Percentiles rank a stretch among this genome's conserved stretches.
These are phyloP conservation scores for Articulospora tetracladia DNA, from an alignment of 495 filamentous ascomycete species.

Conservation along the genomic window DNA sequence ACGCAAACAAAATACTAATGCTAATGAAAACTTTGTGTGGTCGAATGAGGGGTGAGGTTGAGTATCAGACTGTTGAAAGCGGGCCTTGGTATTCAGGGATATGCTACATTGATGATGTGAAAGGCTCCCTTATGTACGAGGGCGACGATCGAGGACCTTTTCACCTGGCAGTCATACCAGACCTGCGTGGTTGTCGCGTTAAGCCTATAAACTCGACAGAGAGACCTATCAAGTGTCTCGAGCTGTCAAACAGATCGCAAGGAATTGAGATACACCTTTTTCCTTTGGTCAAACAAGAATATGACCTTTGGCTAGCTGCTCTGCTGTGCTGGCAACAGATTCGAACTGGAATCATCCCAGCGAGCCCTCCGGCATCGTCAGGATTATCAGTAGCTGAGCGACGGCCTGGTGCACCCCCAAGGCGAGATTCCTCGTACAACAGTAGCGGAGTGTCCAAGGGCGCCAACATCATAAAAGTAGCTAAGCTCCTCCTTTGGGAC, in stretches of 20 bases:
- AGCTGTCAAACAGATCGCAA: conserved; percentile 68
- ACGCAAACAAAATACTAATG: conserved; percentile 59
- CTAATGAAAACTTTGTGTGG: conserved; percentile 68
- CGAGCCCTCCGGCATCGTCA: conserved; percentile 46
- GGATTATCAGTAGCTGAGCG: conserved; percentile 29
- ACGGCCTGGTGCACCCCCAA: neutral
- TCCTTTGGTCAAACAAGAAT: conserved; percentile 69
- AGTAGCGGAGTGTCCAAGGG: conserved; percentile 44
- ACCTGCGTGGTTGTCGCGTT: conserved; percentile 84
- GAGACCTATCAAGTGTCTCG: conserved; percentile 67
- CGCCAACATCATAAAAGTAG: conserved; percentile 92
- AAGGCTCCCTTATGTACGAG: conserved; percentile 61
- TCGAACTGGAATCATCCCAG: conserved; percentile 41
- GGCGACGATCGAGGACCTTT: conserved; percentile 45
- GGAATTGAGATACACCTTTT: conserved; percentile 69
- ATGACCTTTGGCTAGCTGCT: conserved; percentile 90
- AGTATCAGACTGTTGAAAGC: conserved; percentile 53
- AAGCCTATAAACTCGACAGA: conserved; percentile 61
- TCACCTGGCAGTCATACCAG: conserved; percentile 58
- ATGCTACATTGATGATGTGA: conserved; percentile 65
- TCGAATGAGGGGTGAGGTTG: conserved; percentile 64
- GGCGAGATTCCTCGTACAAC: conserved; percentile 29
- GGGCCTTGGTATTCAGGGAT: conserved; percentile 57
- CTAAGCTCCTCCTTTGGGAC: conserved; percentile 91
- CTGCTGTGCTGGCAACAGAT: conserved; percentile 93